Evolutionary conservation across 305 asterid genomes (phyloP).

Genomic region (Fraxinus sp.): DNA sequence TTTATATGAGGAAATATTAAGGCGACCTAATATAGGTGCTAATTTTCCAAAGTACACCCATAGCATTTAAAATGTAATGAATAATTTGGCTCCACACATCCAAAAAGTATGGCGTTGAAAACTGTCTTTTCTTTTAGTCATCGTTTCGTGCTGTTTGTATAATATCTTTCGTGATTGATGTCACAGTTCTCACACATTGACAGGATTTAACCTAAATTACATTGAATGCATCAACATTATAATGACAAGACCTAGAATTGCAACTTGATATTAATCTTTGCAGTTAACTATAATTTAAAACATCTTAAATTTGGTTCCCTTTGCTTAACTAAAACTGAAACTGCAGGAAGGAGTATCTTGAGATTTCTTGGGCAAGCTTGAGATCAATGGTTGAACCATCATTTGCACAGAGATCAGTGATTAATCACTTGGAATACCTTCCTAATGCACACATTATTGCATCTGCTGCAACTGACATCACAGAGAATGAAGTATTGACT

Average conservation of each 20-base stretch:
- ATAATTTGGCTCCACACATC: neutral
- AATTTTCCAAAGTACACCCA: neutral
- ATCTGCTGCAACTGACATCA: slow-evolving; percentile 55
- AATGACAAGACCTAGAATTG: neutral
- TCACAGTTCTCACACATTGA: neutral
- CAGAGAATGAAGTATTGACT: slow-evolving; percentile 44
- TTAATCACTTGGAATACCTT: slow-evolving; percentile 62
- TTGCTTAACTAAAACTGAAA: neutral
- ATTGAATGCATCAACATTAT: neutral
- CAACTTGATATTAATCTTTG: neutral
- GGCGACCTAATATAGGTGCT: neutral
- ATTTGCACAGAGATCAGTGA: slow-evolving; percentile 56
- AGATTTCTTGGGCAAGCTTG: slow-evolving; percentile 62
- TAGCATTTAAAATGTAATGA: neutral
- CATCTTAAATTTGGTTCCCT: neutral
- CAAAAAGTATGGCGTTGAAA: neutral
- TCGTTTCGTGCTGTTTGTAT: neutral
- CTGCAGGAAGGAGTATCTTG: slow-evolving; percentile 65
- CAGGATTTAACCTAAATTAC: neutral
- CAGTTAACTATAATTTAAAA: neutral
- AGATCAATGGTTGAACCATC: slow-evolving; percentile 67
- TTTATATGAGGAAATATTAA: neutral
- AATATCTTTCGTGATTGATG: neutral
- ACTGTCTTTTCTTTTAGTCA: neutral
- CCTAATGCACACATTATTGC: slow-evolving; percentile 44